Evolutionary conservation across 108 stramenopile genomes (phyloP).

Genomic region (Pseudonitzschia pungens): DNA sequence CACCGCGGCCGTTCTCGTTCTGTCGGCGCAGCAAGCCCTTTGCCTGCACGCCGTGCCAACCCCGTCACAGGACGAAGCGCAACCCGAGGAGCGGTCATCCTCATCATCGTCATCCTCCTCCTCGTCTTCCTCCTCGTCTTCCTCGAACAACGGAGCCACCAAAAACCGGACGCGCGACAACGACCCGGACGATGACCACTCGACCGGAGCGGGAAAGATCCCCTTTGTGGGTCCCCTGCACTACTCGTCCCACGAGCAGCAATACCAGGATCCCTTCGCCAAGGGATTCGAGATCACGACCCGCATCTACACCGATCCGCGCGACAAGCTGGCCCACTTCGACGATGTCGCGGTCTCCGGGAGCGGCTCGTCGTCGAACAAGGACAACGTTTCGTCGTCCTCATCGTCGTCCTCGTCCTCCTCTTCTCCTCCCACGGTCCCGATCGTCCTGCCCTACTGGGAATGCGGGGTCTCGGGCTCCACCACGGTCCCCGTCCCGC

Average conservation of each 20-base stretch:
- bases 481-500: constrained; percentile 34
- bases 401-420: not conserved
- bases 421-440: not conserved
- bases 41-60: not conserved
- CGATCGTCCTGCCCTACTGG: constrained; percentile 50
- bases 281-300: constrained; percentile 47
- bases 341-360: constrained; percentile 18
- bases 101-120: too few species aligned
- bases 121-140: too few species aligned
- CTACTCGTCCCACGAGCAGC: not conserved
- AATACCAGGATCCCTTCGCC: constrained; percentile 29
- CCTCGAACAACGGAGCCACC: too few species aligned
- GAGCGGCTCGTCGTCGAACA: not conserved
- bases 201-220: not conserved
- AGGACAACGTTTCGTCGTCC: not conserved
- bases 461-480: constrained; percentile 51
- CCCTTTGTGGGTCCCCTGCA: constrained; percentile 9
- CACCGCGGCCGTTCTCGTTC: not conserved
- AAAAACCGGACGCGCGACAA: not conserved
- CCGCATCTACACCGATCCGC: constrained; percentile 53
- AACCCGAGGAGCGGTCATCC: too few species aligned
- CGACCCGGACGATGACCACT: not conserved
- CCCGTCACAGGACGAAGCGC: not conserved
- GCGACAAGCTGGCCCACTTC: constrained; percentile 55
- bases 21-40: not conserved